Conservation (phyloP, 2,329 filamentous ascomycete species). For the Fusarium compactum region DNA sequence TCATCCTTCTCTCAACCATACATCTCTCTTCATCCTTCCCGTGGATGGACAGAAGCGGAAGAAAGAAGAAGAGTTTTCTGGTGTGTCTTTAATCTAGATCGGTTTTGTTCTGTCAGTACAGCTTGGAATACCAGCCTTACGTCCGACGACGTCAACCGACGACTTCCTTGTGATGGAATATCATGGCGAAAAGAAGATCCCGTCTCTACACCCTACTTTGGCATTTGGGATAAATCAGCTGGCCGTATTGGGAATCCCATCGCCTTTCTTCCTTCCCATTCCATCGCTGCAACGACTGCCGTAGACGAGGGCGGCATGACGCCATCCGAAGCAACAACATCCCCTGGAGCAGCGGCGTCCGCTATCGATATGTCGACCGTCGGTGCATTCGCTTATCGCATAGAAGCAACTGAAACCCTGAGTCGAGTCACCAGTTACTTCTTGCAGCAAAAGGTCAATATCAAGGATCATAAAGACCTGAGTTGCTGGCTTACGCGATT, state of each 20-base stretch:
- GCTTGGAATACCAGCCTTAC: slow-evolving; percentile 52
- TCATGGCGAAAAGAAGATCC: slow-evolving; percentile 55
- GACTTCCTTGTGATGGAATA: slow-evolving; percentile 54
- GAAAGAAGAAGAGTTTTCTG: slow-evolving; percentile 50
- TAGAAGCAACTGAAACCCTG: slow-evolving; percentile 60
- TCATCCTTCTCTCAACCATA: slow-evolving; percentile 4
- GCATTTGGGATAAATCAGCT: slow-evolving; percentile 57
- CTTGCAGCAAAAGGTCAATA: slow-evolving; percentile 57
- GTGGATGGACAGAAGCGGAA: slow-evolving; percentile 49
- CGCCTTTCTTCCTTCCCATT: slow-evolving; percentile 52
- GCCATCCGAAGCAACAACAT: background rate
- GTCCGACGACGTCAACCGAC: slow-evolving; percentile 46
- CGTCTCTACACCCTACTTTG: slow-evolving; percentile 57
- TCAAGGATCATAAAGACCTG: slow-evolving; percentile 54
- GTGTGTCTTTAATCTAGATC: slow-evolving; percentile 50
- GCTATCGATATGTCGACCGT: slow-evolving; percentile 52
- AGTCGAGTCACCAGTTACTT: slow-evolving; percentile 60
- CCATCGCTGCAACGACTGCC: slow-evolving; percentile 29
- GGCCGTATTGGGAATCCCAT: slow-evolving; percentile 55
- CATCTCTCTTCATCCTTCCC: slow-evolving; percentile 22
- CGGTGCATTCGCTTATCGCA: slow-evolving; percentile 60
- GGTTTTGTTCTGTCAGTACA: background rate
- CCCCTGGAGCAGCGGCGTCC: background rate
- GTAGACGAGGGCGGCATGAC: slow-evolving; percentile 1
- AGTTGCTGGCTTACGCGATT: slow-evolving; percentile 58